Conservation (phyloP, 768 basidiomycete genomes). For the Agaricus sinodeliciosus region DNA sequence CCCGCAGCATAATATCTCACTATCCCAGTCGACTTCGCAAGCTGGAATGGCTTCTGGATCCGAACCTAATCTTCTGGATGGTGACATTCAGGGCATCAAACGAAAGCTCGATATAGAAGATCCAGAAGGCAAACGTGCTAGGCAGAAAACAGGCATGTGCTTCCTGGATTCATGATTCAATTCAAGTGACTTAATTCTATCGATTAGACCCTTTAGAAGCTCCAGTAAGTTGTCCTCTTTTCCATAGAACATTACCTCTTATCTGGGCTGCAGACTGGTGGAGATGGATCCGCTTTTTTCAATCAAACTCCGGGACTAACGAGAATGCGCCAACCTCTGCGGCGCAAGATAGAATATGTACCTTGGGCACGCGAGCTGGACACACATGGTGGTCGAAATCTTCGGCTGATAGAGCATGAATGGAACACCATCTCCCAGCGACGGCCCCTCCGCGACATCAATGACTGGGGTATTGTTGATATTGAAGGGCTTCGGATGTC, state of each 20-base stretch:
- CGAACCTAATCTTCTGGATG: conserved; percentile 43
- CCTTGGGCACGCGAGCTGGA: conserved; percentile 73
- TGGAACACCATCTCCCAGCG: conserved; percentile 40
- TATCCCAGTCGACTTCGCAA: conserved; percentile 6
- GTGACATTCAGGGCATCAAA: conserved; percentile 61
- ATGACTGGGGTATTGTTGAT: conserved; percentile 86
- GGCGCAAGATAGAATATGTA: conserved; percentile 84
- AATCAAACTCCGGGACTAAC: conserved; percentile 17
- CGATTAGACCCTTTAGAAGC: conserved; percentile 39
- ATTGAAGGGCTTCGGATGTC: conserved; percentile 94
- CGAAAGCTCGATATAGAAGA: conserved; percentile 67
- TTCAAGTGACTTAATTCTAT: background rate
- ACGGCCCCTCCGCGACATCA: conserved; percentile 61
- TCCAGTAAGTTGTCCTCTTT: conserved; percentile 30
- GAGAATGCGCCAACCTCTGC: conserved; percentile 44
- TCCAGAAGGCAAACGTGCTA: conserved; percentile 58
- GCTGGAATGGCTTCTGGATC: conserved; percentile 8
- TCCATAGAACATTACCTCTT: conserved; percentile 4
- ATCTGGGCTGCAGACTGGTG: conserved; percentile 23
- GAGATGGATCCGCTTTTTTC: conserved; percentile 17
- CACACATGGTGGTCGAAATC: conserved; percentile 76
- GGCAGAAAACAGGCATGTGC: conserved; percentile 64
- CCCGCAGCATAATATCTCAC: conserved; percentile 8
- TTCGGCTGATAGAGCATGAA: conserved; percentile 61
- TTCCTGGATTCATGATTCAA: background rate